Percentiles rank a stretch among this genome's conserved stretches.
These are phyloP conservation scores for Gamsiella multidivaricata DNA, from an alignment of 192 early-diverging fungal genomes.

Conservation along the genomic window DNA sequence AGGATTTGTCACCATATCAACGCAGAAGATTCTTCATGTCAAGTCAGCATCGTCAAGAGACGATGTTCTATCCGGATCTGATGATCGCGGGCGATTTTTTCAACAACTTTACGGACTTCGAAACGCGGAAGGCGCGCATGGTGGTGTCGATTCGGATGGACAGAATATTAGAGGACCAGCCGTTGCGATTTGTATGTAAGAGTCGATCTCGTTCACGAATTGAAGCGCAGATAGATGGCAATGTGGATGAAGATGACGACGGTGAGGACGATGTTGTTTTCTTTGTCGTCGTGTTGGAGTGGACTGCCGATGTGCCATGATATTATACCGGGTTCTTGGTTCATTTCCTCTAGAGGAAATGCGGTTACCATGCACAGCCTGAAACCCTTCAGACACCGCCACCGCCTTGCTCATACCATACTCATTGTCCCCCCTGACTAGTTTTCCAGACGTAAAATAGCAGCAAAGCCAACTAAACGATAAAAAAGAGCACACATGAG, in stretches of 20 bases:
- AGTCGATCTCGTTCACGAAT: not conserved
- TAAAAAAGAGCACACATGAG: too few relatives aligned
- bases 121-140: conserved; percentile 41
- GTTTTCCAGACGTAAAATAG: too few relatives aligned
- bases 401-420: too few relatives aligned
- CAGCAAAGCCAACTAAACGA: too few relatives aligned
- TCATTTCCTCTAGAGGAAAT: too few relatives aligned
- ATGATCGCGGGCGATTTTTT: conserved; percentile 54
- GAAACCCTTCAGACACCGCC: too few relatives aligned
- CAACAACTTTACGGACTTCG: conserved; percentile 57
- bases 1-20: conserved; percentile 14
- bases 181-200: conserved; percentile 52
- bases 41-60: conserved; percentile 11
- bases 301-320: conserved; percentile 10
- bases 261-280: conserved; percentile 12
- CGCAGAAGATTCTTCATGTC: conserved; percentile 33
- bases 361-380: too few relatives aligned
- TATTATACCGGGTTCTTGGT: too few relatives aligned
- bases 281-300: conserved; percentile 24
- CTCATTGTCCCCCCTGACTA: too few relatives aligned
- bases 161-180: conserved; percentile 33
- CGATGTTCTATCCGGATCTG: conserved; percentile 28
- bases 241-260: not conserved
- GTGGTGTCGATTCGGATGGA: conserved; percentile 43
- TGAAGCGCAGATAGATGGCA: too few relatives aligned